These are phyloP conservation scores for Cerioporus squamosus DNA, from an alignment of 1,284 basidiomycete genomes.

Conservation along the genomic window DNA sequence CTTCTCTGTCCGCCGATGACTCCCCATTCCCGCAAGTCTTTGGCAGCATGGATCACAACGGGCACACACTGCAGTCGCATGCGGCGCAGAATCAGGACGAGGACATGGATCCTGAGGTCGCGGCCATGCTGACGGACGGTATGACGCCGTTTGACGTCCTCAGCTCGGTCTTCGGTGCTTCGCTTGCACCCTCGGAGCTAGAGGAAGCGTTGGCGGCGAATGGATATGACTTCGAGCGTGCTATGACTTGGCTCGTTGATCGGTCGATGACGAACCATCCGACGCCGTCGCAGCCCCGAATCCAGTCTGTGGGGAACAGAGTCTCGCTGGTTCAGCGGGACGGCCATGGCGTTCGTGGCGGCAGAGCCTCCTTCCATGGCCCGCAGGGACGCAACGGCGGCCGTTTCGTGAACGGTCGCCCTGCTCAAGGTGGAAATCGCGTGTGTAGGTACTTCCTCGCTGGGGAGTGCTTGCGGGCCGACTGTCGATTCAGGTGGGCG, in stretches of 20 bases:
- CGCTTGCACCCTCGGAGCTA: slow-evolving; percentile 86
- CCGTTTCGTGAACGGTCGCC: slow-evolving; percentile 61
- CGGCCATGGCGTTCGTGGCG: slow-evolving; percentile 44
- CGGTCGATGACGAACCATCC: slow-evolving; percentile 55
- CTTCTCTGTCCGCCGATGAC: slow-evolving; percentile 54
- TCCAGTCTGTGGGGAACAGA: slow-evolving; percentile 65
- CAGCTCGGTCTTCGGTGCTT: slow-evolving; percentile 89
- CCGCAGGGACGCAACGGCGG: slow-evolving; percentile 50
- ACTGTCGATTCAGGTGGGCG: slow-evolving; percentile 94
- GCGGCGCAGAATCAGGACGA: slow-evolving; percentile 21
- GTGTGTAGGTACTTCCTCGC: slow-evolving; percentile 97
- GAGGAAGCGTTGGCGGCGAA: slow-evolving; percentile 91
- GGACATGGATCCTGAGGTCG: slow-evolving; percentile 58
- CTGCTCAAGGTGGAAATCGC: slow-evolving; percentile 63
- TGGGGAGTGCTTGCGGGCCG: slow-evolving; percentile 93
- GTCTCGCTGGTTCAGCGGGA: slow-evolving; percentile 67
- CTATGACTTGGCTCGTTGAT: slow-evolving; percentile 92
- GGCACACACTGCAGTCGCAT: slow-evolving; percentile 14
- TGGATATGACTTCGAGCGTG: slow-evolving; percentile 93
- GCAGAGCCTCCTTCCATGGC: slow-evolving; percentile 45
- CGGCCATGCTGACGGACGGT: slow-evolving; percentile 74
- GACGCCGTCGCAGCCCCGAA: slow-evolving; percentile 48
- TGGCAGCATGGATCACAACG: slow-evolving; percentile 23
- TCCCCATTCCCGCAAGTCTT: slow-evolving; percentile 32
- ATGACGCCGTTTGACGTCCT: slow-evolving; percentile 98